Percentiles rank a stretch among this genome's conserved stretches.
phyloP scores from a whole-genome alignment of 306 rosid genomes.

The Leucaena leucocephala region DNA sequence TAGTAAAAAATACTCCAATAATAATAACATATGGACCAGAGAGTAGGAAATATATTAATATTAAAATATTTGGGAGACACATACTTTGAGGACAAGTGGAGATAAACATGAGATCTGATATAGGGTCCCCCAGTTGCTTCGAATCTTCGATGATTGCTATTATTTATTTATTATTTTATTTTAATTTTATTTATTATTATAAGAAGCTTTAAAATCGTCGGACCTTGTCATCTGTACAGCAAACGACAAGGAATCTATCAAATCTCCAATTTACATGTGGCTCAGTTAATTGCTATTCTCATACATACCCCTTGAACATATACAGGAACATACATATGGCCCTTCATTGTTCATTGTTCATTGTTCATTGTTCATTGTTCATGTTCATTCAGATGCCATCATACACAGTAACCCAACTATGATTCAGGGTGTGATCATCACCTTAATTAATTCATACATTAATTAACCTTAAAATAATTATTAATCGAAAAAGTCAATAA shows the following conservation, averaged over 20 bases:
- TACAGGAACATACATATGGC: not conserved
- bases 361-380: not conserved
- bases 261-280: slow-evolving; percentile 41
- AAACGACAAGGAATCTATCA: slow-evolving; percentile 37
- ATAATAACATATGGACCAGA: not conserved
- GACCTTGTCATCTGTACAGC: slow-evolving; percentile 16
- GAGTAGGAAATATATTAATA: not conserved
- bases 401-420: not conserved
- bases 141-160: slow-evolving; percentile 23
- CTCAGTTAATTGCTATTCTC: not conserved
- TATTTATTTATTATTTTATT: not conserved
- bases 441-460: not conserved
- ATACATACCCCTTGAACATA: slow-evolving; percentile 3
- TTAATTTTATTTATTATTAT: not conserved
- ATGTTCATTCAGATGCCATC: not conserved
- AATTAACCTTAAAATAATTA: not conserved
- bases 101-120: slow-evolving; percentile 35
- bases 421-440: not conserved
- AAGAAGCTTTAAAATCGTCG: slow-evolving; percentile 28
- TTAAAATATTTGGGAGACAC: slow-evolving; percentile 1
- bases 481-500: too few species aligned
- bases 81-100: slow-evolving; percentile 44
- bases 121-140: slow-evolving; percentile 31
- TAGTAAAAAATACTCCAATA: slow-evolving; percentile 18
- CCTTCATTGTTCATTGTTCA: not conserved